These are phyloP conservation scores for Canna indica DNA, from an alignment of 176 grass and related monocot species.

Conservation along the genomic window DNA sequence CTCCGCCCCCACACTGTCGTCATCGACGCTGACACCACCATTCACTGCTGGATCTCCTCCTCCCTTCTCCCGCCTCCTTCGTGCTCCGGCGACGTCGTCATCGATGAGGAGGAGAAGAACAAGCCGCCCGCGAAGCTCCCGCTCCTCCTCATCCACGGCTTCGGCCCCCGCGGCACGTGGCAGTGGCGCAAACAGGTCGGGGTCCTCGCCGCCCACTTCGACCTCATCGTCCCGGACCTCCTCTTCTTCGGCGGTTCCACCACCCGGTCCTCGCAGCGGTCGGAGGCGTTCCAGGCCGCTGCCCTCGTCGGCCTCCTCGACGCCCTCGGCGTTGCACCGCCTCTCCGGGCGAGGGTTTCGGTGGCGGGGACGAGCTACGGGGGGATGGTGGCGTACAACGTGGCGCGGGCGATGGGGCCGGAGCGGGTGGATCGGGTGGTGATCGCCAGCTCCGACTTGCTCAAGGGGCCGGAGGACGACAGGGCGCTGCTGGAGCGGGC, in stretches of 20 bases:
- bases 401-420: conserved; percentile 44
- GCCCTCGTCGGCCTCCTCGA: conserved; percentile 44
- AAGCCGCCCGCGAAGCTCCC: too few species aligned
- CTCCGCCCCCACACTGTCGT: conserved; percentile 33
- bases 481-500: conserved; percentile 33
- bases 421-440: conserved; percentile 38
- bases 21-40: conserved; percentile 52
- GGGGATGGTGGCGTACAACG: conserved; percentile 73
- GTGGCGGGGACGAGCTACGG: conserved; percentile 84
- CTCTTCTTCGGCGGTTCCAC: conserved; percentile 81
- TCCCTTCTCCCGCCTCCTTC: conserved; percentile 23
- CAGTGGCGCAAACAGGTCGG: conserved; percentile 64
- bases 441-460: conserved; percentile 77
- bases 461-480: conserved; percentile 61
- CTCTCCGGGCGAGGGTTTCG: conserved; percentile 9
- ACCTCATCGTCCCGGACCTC: conserved; percentile 77
- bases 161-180: conserved; percentile 55
- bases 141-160: conserved; percentile 80
- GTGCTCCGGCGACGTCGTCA: neutral
- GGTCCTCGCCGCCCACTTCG: conserved; percentile 48
- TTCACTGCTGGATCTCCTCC: conserved; percentile 42
- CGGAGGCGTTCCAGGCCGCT: conserved; percentile 63
- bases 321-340: conserved; percentile 11
- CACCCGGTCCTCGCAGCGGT: conserved; percentile 24
- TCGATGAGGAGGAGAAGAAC: neutral